Evolutionary conservation across 2,329 filamentous ascomycete genomes (phyloP).

Genomic region (Orbilia ellipsospora): DNA sequence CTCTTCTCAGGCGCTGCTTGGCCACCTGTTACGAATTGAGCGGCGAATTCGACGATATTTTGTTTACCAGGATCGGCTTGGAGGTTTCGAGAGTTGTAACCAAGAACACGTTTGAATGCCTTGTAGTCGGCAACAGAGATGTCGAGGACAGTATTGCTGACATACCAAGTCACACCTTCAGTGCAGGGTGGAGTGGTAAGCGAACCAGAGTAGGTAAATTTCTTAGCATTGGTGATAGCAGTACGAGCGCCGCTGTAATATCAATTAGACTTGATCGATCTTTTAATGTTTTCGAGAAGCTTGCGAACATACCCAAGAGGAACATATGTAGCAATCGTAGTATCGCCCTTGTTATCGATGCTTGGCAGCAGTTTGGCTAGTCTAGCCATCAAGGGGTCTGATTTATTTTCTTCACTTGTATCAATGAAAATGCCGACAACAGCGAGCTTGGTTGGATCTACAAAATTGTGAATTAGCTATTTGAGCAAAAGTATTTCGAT

Average conservation of each 20-base stretch:
- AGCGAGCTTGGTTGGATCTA: slow-evolving; percentile 56
- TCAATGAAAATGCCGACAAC: slow-evolving; percentile 64
- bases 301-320: slow-evolving; percentile 13
- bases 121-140: slow-evolving; percentile 63
- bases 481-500: background rate
- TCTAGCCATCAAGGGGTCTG: slow-evolving; percentile 39
- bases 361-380: slow-evolving; percentile 29
- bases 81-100: slow-evolving; percentile 66
- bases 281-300: background rate
- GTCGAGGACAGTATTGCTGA: slow-evolving; percentile 61
- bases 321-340: slow-evolving; percentile 46
- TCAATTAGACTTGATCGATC: slow-evolving; percentile 2
- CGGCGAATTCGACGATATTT: slow-evolving; percentile 55
- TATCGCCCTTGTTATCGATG: slow-evolving; percentile 37
- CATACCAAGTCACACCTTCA: slow-evolving; percentile 66
- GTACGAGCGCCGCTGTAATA: slow-evolving; percentile 46
- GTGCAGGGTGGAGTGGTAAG: slow-evolving; percentile 67
- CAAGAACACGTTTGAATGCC: slow-evolving; percentile 64
- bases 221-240: slow-evolving; percentile 40
- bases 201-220: slow-evolving; percentile 64
- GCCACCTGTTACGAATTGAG: slow-evolving; percentile 45
- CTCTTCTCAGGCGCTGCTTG: slow-evolving; percentile 11
- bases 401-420: slow-evolving; percentile 55
- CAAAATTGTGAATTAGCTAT: slow-evolving; percentile 1
- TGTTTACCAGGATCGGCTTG: slow-evolving; percentile 62